Base-by-base conservation (phyloP, 345 rosid genomes). In the Salix arbutifolia region DNA sequence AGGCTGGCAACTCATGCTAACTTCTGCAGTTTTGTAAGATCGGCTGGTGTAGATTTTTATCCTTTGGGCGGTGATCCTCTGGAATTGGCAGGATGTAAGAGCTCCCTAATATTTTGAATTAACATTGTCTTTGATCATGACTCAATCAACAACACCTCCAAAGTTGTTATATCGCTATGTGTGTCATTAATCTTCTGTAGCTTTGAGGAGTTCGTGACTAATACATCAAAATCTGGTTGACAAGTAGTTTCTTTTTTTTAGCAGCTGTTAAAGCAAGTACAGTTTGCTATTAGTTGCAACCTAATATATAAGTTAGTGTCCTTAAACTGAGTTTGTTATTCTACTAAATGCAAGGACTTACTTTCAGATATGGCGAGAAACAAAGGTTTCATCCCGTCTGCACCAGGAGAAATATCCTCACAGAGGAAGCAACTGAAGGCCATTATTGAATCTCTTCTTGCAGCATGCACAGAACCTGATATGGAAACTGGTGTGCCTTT, bases 41-140 rank as follows among this genome's bases (percentile, higher is more conserved):
- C 92, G 65, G 94, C 95, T 67, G 96, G 94, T 40, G 88, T 96
- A 74, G 98, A 91, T 42, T 96, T 96, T 79, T 93, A 87, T 73
- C 99, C 99, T 46, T 82, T 96, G 83, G 98, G 98, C 4, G 98
- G 98, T 81, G 99, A 96, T 86, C 99, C 98, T 74, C 89, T 96
- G 64, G 91, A 88, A 78, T 85, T 96, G 85, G 98, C 99, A 81
- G 97, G 85, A 89, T 93, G 99, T 96, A 91, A 92, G 92, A 84
- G 74, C 64, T 75, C 81, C 81, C 83, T 80, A 60, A 73, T 72
- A 38, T 77, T 21, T 33, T 60, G 26, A 48, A 30, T 81, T 44
- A 30, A 31, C 46, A 48, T 46, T 28, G 1, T 40, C 44, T 40
- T 40, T 40, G 44, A 40, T 40, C 44, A 40, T 40, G 44, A 40